Base-by-base conservation (phyloP, 2,329 filamentous ascomycete species). In the Aspergillus pseudoterreus region DNA sequence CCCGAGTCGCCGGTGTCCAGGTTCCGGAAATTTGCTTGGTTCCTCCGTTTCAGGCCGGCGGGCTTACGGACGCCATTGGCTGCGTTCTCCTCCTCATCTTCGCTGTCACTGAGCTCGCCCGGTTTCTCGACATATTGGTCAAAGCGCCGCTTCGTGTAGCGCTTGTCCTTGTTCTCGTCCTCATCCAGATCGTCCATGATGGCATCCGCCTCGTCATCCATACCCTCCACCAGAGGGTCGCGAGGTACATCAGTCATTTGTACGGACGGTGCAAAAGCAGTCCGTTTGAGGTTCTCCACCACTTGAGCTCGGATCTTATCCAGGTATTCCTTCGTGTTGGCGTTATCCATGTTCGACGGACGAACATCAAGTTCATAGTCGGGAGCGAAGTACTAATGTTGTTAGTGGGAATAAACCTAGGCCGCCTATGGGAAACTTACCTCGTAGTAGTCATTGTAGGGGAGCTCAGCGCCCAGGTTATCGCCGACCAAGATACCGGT, bases 381-480 rank as follows among this genome's bases (percentile, higher is more conserved):
- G 2, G 84, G 84, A 5, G 80, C 83, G 63, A 86, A 87, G 64
- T 87, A 87, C 77, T 82, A 22, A 36, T 19, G 10, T 21, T 2
- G 45, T 52, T 22, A 58, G 58, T 19, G 39, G n/a, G 11, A 10
- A 24, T 15, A 5, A 17, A 21, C 21, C 35, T 6, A 15, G 30
- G 15, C 5, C 17, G 15, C 24, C 15, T 21, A 3, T 11, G 14
- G 32, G 11, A 4, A 30, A 41, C 71, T 62, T 66, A 81, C 79
- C 68, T 87, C 84, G 65, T 97, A 97, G 71, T 97, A 97, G 75
- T 97, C 92, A 57, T 96, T 97, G 71, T 91, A 97, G 0, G 92
- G 92, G 38, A 97, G 79, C n/a, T 88, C 85, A 4, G 87, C 81
- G 10, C 84, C 81, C 81, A 97, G 89, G 27, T 89, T 81, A 54